Conservation (phyloP, 208 protist species). For the Crithidia brevicula region DNA sequence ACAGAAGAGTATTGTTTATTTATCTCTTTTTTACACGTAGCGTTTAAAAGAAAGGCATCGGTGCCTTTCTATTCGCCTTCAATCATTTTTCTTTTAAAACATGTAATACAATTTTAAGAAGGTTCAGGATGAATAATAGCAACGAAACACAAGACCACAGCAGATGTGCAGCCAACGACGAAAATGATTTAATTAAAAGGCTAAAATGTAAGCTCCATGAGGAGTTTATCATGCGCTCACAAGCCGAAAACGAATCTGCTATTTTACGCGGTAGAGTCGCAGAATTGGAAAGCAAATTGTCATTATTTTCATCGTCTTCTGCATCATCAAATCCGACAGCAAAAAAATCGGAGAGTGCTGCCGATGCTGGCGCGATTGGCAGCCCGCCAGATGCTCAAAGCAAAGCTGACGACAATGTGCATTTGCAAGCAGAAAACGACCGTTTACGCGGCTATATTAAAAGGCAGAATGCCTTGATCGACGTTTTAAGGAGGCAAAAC, state of each 20-base stretch:
- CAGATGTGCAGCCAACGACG: too few species aligned
- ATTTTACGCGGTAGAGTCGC: neutral
- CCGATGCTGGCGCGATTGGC: neutral
- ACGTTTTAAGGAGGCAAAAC: conserved; percentile 93
- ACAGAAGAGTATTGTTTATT: too few species aligned
- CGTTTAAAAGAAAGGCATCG: too few species aligned
- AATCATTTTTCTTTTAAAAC: too few species aligned
- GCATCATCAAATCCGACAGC: neutral
- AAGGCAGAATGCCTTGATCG: conserved; percentile 94
- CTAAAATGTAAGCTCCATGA: neutral
- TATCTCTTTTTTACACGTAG: too few species aligned
- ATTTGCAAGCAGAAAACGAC: conserved; percentile 53
- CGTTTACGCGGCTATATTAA: conserved; percentile 84
- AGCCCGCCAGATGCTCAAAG: too few species aligned
- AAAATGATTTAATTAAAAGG: neutral
- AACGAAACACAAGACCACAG: too few species aligned
- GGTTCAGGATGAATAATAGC: too few species aligned
- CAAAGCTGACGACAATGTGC: too few species aligned
- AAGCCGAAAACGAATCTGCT: neutral
- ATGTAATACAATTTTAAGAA: too few species aligned
- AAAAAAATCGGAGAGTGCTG: neutral
- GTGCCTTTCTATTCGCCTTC: too few species aligned
- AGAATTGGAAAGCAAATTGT: neutral
- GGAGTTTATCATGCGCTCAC: neutral
- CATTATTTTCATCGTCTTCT: neutral